phyloP scores from a whole-genome alignment of 2,329 filamentous ascomycete genomes.

The Rasamsonia emersonii region DNA sequence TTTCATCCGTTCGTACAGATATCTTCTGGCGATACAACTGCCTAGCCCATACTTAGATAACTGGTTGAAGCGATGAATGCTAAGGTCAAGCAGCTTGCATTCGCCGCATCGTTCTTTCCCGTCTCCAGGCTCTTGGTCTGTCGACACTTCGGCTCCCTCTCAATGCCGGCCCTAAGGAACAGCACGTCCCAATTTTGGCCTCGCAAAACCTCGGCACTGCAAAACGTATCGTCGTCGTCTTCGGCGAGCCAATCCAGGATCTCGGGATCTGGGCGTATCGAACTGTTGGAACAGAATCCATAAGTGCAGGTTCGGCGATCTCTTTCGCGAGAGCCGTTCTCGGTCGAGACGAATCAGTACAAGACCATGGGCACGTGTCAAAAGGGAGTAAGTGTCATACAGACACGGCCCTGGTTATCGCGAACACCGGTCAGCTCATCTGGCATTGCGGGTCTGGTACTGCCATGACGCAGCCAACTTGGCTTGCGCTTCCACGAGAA shows the following conservation, averaged over 20 bases:
- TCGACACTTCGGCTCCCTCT: conserved; percentile 55
- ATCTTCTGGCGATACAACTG: background rate
- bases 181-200: conserved; percentile 62
- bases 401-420: conserved; percentile 52
- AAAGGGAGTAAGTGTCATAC: conserved; percentile 11
- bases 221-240: conserved; percentile 60
- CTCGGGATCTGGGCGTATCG: conserved; percentile 68
- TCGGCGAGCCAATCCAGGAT: conserved; percentile 64
- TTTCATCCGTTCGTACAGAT: background rate
- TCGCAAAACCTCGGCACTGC: conserved; percentile 48
- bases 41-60: conserved; percentile 2
- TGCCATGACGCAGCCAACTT: conserved; percentile 51
- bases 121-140: conserved; percentile 56
- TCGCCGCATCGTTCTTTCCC: conserved; percentile 50
- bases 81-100: conserved; percentile 48
- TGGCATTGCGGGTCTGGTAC: conserved; percentile 62
- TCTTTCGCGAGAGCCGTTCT: conserved; percentile 49
- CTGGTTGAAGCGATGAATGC: background rate
- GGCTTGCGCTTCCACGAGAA: conserved; percentile 51
- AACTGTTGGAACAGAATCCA: conserved; percentile 53
- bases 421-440: conserved; percentile 67
- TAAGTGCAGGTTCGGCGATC: conserved; percentile 63
- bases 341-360: conserved; percentile 23
- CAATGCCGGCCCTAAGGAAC: conserved; percentile 36
- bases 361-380: conserved; percentile 14